Percentiles rank a stretch among this genome's conserved stretches.
phyloP scores from a whole-genome alignment of 805 yeast genomes.

The Pichia exigua region DNA sequence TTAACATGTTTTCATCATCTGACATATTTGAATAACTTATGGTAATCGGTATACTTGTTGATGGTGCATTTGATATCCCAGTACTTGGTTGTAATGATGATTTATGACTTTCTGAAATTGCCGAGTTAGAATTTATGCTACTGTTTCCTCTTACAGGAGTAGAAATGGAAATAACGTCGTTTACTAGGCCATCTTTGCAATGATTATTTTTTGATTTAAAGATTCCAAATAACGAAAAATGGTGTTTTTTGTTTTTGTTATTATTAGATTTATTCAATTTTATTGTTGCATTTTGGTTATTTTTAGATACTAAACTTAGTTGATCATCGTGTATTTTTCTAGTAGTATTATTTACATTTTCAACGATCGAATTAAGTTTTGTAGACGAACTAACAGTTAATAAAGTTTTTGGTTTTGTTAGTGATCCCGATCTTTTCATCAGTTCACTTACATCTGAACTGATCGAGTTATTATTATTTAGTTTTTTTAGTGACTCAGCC shows the following conservation, averaged over 20 bases:
- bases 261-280: neutral
- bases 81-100: neutral
- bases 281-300: neutral
- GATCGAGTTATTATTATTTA: neutral
- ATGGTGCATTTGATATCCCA: neutral
- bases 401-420: neutral
- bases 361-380: neutral
- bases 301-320: neutral
- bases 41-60: neutral
- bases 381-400: neutral
- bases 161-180: neutral
- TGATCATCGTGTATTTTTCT: neutral
- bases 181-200: too few relatives aligned
- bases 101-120: neutral
- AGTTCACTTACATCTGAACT: neutral
- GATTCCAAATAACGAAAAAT: conserved; percentile 5
- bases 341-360: neutral
- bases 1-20: neutral
- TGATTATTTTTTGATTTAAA: conserved; percentile 2
- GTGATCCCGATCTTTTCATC: neutral
- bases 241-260: neutral
- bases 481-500: neutral
- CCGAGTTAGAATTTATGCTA: neutral
- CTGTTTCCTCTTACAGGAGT: neutral
- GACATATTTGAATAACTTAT: neutral